Evolutionary conservation across 176 grass and related monocot species (phyloP).

Genomic region (Juncus inflexus): DNA sequence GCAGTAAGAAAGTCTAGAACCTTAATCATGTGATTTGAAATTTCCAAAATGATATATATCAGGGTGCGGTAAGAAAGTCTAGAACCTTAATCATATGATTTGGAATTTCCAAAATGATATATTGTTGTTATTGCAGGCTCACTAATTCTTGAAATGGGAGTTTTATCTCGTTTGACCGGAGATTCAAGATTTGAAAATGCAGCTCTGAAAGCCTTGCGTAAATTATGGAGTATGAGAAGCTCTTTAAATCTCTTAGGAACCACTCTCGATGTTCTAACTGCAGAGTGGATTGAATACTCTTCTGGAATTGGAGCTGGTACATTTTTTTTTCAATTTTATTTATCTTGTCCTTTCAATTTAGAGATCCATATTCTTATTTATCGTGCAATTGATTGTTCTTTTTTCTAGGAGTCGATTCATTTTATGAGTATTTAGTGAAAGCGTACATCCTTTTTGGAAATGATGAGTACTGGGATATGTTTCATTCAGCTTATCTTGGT

Average conservation of each 20-base stretch:
- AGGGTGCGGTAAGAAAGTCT: slow-evolving; percentile 40
- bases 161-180: slow-evolving; percentile 75
- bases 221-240: slow-evolving; percentile 99
- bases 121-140: slow-evolving; percentile 46
- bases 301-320: slow-evolving; percentile 96
- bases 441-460: slow-evolving; percentile 91
- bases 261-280: slow-evolving; percentile 82
- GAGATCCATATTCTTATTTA: neutral
- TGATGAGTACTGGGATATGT: slow-evolving; percentile 94
- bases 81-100: neutral
- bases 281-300: slow-evolving; percentile 94
- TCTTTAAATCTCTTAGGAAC: slow-evolving; percentile 93
- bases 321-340: slow-evolving; percentile 29
- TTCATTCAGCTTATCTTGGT: slow-evolving; percentile 85
- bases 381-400: slow-evolving; percentile 25
- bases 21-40: slow-evolving; percentile 30
- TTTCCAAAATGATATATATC: slow-evolving; percentile 93
- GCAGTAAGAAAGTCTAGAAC: too few relatives aligned
- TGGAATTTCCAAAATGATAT: slow-evolving; percentile 28
- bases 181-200: slow-evolving; percentile 88
- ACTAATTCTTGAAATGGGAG: slow-evolving; percentile 98
- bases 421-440: slow-evolving; percentile 98
- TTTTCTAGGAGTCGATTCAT: slow-evolving; percentile 92
- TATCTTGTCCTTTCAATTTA: neutral
- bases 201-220: slow-evolving; percentile 82